Evolutionary conservation across 768 basidiomycete genomes (phyloP).

Genomic region (Pisolithus tinctorius): DNA sequence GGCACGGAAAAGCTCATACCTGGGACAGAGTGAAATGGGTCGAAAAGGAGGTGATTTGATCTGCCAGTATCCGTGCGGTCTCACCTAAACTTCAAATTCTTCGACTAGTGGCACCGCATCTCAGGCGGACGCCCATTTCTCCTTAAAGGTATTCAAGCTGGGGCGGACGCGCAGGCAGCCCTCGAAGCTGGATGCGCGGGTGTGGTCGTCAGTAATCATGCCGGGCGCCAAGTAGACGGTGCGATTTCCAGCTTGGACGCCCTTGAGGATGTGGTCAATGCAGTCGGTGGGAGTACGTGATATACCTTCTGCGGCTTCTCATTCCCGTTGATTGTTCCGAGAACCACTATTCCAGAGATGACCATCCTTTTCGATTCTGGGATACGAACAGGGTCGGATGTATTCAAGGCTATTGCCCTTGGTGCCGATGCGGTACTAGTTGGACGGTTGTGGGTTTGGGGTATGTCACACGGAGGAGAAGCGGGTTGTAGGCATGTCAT

Average conservation of each 20-base stretch:
- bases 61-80: too few relatives aligned
- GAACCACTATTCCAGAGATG: too few relatives aligned
- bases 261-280: constrained; percentile 44
- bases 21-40: constrained; percentile 49
- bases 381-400: constrained; percentile 24
- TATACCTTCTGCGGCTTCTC: too few relatives aligned
- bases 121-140: too few relatives aligned
- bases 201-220: constrained; percentile 52
- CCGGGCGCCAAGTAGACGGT: constrained; percentile 51
- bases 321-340: too few relatives aligned
- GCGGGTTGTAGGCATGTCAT: constrained; percentile 49
- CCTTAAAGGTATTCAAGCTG: too few relatives aligned
- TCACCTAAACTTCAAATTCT: too few relatives aligned
- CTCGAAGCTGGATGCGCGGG: constrained; percentile 37
- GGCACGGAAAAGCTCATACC: constrained; percentile 47
- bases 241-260: constrained; percentile 45
- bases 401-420: constrained; percentile 53
- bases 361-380: too few relatives aligned
- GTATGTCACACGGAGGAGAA: constrained; percentile 46
- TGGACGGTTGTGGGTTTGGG: constrained; percentile 46
- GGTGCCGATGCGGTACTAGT: constrained; percentile 48
- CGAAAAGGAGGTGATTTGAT: constrained; percentile 30
- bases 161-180: too few relatives aligned
- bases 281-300: constrained; percentile 41
- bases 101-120: too few relatives aligned